These are phyloP conservation scores for Multifurca ochricompacta DNA, from an alignment of 768 basidiomycete species.

Conservation along the genomic window DNA sequence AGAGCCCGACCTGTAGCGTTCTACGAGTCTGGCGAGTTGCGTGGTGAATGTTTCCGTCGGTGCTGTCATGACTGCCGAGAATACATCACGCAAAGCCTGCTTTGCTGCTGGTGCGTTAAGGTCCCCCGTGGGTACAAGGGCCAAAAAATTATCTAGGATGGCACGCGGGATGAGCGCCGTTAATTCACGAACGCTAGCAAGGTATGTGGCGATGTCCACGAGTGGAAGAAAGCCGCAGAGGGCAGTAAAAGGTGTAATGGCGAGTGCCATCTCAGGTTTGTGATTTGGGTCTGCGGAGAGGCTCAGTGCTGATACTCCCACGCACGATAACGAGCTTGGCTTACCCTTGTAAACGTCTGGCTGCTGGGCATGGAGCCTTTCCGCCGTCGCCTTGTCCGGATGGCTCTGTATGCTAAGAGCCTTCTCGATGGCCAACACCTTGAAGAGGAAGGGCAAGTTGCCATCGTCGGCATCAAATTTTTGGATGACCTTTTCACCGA, in stretches of 20 bases:
- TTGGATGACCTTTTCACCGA: slow-evolving; percentile 28
- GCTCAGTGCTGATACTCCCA: slow-evolving; percentile 13
- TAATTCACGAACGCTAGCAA: slow-evolving; percentile 70
- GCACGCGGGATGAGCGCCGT: slow-evolving; percentile 54
- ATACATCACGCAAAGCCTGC: slow-evolving; percentile 62
- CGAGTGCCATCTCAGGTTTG: slow-evolving; percentile 99
- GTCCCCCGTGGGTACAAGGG: slow-evolving; percentile 35
- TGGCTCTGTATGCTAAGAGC: slow-evolving; percentile 89
- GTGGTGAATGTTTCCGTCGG: slow-evolving; percentile 40
- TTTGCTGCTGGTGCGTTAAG: slow-evolving; percentile 44
- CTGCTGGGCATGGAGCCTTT: slow-evolving; percentile 34
- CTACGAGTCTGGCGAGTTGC: slow-evolving; percentile 50
- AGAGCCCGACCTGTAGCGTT: slow-evolving; percentile 48
- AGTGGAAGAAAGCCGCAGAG: slow-evolving; percentile 92
- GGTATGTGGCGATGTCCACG: slow-evolving; percentile 54
- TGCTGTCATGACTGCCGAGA: slow-evolving; percentile 82
- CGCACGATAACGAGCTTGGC: slow-evolving; percentile 16
- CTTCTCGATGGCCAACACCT: slow-evolving; percentile 83
- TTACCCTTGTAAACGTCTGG: slow-evolving; percentile 90
- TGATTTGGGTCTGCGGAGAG: slow-evolving; percentile 73
- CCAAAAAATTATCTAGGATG: slow-evolving; percentile 45
- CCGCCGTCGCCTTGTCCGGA: slow-evolving; percentile 79
- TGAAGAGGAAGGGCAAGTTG: slow-evolving; percentile 87
- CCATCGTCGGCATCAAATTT: slow-evolving; percentile 40
- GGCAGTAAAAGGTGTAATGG: slow-evolving; percentile 82